phyloP scores from a whole-genome alignment of 441 rosid genomes.

The Pelargonium myrrhifolium region DNA sequence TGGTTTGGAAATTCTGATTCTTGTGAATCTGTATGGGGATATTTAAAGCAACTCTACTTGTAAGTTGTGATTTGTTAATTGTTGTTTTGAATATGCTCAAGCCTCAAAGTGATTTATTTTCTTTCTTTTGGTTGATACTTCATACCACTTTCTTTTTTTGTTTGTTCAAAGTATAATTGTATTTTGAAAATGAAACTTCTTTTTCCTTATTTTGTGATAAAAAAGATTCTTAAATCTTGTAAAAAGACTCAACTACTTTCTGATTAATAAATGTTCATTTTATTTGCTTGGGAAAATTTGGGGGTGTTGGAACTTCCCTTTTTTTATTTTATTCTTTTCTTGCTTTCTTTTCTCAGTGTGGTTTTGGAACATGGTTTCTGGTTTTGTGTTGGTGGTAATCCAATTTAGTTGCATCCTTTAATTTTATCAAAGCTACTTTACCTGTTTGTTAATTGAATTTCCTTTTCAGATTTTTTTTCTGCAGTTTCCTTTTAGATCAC shows the following conservation, averaged over 20 bases:
- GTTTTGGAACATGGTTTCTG: too few species aligned
- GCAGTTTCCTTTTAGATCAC: not conserved
- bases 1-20: conserved; percentile 16
- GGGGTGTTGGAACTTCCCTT: not conserved
- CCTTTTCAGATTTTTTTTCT: not conserved
- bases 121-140: conserved; percentile 23
- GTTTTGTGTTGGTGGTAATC: too few species aligned
- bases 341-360: not conserved
- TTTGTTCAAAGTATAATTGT: conserved; percentile 19
- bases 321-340: not conserved
- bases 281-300: not conserved
- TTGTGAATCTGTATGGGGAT: conserved; percentile 28
- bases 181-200: conserved; percentile 16
- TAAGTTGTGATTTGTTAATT: conserved; percentile 7
- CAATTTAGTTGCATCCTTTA: too few species aligned
- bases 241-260: not conserved
- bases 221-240: conserved; percentile 15
- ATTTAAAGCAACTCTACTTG: conserved; percentile 12
- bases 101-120: conserved; percentile 31
- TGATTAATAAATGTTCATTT: not conserved
- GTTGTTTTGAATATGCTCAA: conserved; percentile 16
- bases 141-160: conserved; percentile 13
- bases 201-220: conserved; percentile 8
- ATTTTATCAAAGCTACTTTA: not conserved
- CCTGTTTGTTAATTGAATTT: not conserved